phyloP scores from a whole-genome alignment of 2,329 filamentous ascomycete genomes.

The Cryphonectria parasitica region DNA sequence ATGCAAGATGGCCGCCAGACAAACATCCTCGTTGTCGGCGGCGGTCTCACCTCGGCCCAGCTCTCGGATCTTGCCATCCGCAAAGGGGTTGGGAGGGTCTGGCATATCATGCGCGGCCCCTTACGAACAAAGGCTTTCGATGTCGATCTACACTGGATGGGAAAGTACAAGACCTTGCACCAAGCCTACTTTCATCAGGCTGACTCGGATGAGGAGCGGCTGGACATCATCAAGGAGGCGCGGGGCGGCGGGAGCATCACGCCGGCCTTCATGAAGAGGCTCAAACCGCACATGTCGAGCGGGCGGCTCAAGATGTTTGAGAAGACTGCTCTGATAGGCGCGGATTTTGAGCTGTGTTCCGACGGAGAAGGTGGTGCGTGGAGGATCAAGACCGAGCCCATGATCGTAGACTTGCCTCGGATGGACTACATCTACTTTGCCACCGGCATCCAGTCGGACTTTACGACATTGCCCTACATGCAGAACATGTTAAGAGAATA shows the following conservation, averaged over 20 bases:
- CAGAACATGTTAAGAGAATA: constrained; percentile 60
- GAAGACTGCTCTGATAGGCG: constrained; percentile 58
- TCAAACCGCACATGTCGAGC: constrained; percentile 61
- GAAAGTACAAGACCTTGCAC: constrained; percentile 78
- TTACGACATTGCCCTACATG: constrained; percentile 64
- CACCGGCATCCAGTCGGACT: constrained; percentile 70
- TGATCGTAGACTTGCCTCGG: constrained; percentile 54
- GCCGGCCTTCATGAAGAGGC: constrained; percentile 67
- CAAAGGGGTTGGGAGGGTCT: constrained; percentile 68
- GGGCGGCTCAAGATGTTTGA: constrained; percentile 60
- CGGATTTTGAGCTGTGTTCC: constrained; percentile 51
- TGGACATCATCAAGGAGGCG: constrained; percentile 67
- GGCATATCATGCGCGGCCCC: constrained; percentile 67
- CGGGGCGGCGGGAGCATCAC: constrained; percentile 79
- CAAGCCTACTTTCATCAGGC: constrained; percentile 79
- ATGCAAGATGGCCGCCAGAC: constrained; percentile 56
- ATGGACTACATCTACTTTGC: constrained; percentile 77
- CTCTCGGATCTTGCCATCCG: constrained; percentile 69
- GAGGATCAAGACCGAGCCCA: constrained; percentile 55
- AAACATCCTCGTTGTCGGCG: constrained; percentile 72
- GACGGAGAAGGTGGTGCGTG: constrained; percentile 42
- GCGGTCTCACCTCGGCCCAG: constrained; percentile 77
- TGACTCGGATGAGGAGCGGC: constrained; percentile 70
- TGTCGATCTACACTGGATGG: constrained; percentile 76
- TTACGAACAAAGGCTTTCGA: constrained; percentile 75